Percentiles rank a stretch among this genome's conserved stretches.
phyloP scores from a whole-genome alignment of 1,284 basidiomycete species.

The Malassezia pachydermatis region DNA sequence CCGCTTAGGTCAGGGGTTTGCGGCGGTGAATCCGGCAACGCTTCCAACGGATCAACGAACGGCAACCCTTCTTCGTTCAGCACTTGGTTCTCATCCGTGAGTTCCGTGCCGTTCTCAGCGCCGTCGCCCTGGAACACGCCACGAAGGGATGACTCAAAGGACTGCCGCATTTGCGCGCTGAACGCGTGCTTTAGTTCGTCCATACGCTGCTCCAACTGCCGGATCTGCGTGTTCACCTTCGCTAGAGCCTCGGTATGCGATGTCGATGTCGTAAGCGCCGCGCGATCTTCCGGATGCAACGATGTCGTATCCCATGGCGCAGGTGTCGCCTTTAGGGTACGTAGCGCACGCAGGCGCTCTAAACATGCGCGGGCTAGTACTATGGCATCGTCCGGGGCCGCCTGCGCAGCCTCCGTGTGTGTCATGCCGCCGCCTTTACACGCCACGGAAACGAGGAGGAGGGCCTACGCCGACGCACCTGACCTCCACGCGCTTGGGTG shows the following conservation, averaged over 20 bases:
- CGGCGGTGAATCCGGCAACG: conserved; percentile 21
- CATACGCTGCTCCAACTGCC: not conserved
- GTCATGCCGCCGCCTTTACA: no score
- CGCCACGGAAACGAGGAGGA: no score
- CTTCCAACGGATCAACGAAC: conserved; percentile 40
- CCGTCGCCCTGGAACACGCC: not conserved
- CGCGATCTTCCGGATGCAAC: conserved; percentile 4
- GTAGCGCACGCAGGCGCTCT: not conserved
- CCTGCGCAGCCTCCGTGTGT: not conserved
- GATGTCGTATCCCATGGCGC: not conserved
- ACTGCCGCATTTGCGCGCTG: conserved; percentile 3
- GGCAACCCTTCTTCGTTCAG: conserved; percentile 46
- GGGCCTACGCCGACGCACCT: no score
- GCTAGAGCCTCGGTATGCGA: not conserved
- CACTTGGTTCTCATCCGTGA: conserved; percentile 27
- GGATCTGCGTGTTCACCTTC: not conserved
- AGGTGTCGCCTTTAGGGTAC: not conserved
- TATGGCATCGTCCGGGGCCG: not conserved
- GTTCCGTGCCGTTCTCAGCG: not conserved
- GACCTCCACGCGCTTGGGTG: no score
- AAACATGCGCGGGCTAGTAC: not conserved
- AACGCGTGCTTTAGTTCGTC: conserved; percentile 6
- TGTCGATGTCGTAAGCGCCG: not conserved
- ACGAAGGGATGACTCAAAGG: not conserved
- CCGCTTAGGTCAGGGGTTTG: not conserved